phyloP scores from a whole-genome alignment of 2,329 filamentous ascomycete species.

The Zarea fungicola region DNA sequence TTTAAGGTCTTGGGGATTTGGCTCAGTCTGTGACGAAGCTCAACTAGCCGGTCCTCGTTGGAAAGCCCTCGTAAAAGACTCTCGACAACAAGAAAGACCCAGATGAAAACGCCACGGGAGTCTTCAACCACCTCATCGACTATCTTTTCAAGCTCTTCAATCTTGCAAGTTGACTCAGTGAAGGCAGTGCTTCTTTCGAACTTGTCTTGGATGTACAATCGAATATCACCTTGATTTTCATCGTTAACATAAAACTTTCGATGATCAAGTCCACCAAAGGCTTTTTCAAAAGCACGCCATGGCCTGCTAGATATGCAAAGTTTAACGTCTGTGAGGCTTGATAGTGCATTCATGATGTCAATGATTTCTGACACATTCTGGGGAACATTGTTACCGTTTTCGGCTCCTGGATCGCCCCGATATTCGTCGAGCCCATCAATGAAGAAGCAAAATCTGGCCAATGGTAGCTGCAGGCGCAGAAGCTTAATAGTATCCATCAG shows the following conservation, averaged over 20 bases:
- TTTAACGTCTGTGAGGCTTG: constrained; percentile 19
- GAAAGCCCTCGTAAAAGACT: constrained; percentile 6
- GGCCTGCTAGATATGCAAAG: constrained; percentile 27
- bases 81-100: constrained; percentile 10
- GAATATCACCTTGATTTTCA: constrained; percentile 3
- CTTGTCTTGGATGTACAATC: constrained; percentile 1
- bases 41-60: neutral
- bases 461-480: neutral
- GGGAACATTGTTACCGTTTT: neutral
- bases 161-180: neutral
- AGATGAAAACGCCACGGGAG: constrained; percentile 13
- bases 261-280: neutral
- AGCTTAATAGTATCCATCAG: neutral
- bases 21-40: neutral
- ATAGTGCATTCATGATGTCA: constrained; percentile 3
- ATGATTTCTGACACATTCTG: constrained; percentile 2
- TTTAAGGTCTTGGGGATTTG: constrained; percentile 5
- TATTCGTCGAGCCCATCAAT: constrained; percentile 25
- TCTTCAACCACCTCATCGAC: constrained; percentile 1
- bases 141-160: neutral
- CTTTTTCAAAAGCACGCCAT: constrained; percentile 14
- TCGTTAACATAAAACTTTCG: constrained; percentile 1
- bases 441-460: constrained; percentile 18
- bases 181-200: neutral
- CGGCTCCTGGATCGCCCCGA: constrained; percentile 9